These are phyloP conservation scores for Ensete ventricosum DNA, from an alignment of 176 grass and related monocot species.

Conservation along the genomic window DNA sequence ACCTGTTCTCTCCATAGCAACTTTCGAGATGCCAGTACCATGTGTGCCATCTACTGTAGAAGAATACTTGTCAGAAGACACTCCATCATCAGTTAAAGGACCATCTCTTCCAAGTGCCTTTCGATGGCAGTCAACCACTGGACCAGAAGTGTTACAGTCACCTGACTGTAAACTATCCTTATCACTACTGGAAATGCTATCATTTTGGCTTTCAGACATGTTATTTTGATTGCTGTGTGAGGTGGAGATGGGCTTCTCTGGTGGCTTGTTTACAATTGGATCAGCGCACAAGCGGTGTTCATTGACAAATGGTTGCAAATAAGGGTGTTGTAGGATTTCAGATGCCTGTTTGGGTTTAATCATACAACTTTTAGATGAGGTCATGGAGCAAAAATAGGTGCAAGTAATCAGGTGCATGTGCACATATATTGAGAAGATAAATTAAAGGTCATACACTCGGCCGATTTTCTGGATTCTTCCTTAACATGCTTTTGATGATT, in stretches of 20 bases:
- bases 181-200: constrained; percentile 76
- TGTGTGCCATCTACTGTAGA: constrained; percentile 33
- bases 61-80: constrained; percentile 18
- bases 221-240: constrained; percentile 47
- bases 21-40: constrained; percentile 27
- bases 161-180: constrained; percentile 70
- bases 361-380: constrained; percentile 15
- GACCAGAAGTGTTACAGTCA: constrained; percentile 43
- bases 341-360: constrained; percentile 60
- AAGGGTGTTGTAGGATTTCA: constrained; percentile 73
- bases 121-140: constrained; percentile 34
- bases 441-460: constrained; percentile 59
- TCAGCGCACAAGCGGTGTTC: constrained; percentile 42
- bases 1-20: constrained; percentile 42
- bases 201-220: constrained; percentile 78
- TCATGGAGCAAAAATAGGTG: constrained; percentile 12
- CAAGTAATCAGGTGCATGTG: constrained; percentile 11
- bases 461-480: constrained; percentile 92
- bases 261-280: constrained; percentile 28
- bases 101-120: constrained; percentile 26
- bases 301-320: constrained; percentile 64
- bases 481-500: constrained; percentile 90
- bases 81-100: constrained; percentile 31
- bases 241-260: constrained; percentile 38
- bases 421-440: background rate